Evolutionary conservation across 257 asterid species (phyloP), one percentile per base, ranked within the genome.

Genomic region (Solanum pinnatisectum): DNA sequence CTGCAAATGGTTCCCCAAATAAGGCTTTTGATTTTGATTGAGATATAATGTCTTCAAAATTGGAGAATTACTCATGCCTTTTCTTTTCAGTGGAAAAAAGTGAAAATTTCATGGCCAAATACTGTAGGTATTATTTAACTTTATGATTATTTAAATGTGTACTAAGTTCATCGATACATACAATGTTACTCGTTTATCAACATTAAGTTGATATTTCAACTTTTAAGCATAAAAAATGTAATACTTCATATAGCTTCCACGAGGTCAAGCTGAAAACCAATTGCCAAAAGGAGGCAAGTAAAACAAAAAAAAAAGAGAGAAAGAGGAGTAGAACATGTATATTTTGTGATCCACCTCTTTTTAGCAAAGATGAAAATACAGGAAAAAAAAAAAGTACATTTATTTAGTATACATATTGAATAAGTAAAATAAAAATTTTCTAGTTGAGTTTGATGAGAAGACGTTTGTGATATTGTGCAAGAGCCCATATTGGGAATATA

Each of bases 401-500:
- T 72, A 16, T 73, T 73, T 73, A 35, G 8, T 18, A 35, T 35
- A 20, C 27, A 73, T 35, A 35, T 72, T 33, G 12, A 18, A 72
- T 20, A 8, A 72, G 27, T 35, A 40, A 79, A 79, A 8, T 12
- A 78, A 27, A 44, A 79, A 4, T 12, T 27, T 44, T 44, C 40
- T 79, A 79, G 16, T 44, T 27, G 18, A 44, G 67, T 79, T 79
- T 27, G 40, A 9, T 79, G 14, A 88, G 84, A 63, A 90, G 33
- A 56, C 74, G 88, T 10, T 89, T 89, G 8, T 86, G 92, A 72
- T 92, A 93, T 87, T 91, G 87, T 32, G 88, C 93, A 42, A 93
- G 84, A 73, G 93, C 92, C 95, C 94, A 93, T 81, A 89, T 89
- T 1, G 94, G 95, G 20, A 92, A 93, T 35, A 91, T 92, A 52